Percentiles rank a stretch among this genome's conserved stretches.
phyloP scores from a whole-genome alignment of 2,329 filamentous ascomycete species.

The Penicillium sp. region DNA sequence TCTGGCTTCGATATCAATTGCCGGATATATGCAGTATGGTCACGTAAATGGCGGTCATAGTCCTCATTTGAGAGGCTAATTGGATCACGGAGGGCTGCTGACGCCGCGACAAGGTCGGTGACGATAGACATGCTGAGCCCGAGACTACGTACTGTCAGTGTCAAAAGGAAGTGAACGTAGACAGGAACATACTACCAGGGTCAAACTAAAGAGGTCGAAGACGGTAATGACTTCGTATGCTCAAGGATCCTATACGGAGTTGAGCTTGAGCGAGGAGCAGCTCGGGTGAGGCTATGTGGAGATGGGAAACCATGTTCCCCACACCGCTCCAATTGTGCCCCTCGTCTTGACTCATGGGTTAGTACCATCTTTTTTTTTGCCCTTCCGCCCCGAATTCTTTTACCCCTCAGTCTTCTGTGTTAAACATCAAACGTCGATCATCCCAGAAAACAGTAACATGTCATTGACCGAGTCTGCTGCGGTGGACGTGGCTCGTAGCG shows the following conservation, averaged over 20 bases:
- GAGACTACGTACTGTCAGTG: background rate
- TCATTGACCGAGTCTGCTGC: conserved; percentile 86
- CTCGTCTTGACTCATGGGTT: conserved; percentile 7
- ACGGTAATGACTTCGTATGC: background rate
- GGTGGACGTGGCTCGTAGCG: conserved; percentile 71
- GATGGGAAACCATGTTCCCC: background rate
- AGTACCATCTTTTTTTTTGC: background rate
- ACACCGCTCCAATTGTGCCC: conserved; percentile 7
- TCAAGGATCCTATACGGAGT: background rate
- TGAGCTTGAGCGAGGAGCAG: background rate
- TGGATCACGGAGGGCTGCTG: conserved; percentile 33
- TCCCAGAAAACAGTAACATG: conserved; percentile 54
- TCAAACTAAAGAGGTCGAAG: background rate
- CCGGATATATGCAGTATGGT: conserved; percentile 40
- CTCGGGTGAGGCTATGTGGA: background rate
- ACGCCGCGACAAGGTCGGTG: conserved; percentile 14
- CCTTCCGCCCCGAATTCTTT: background rate
- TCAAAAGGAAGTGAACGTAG: no score
- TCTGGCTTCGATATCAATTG: conserved; percentile 36
- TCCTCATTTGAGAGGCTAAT: conserved; percentile 36
- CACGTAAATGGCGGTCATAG: conserved; percentile 46
- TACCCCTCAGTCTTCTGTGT: background rate
- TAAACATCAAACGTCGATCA: background rate
- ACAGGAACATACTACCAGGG: no score
- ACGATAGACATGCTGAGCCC: conserved; percentile 12